phyloP scores from a whole-genome alignment of 805 yeast genomes.

The Metschnikowia koreensis region DNA sequence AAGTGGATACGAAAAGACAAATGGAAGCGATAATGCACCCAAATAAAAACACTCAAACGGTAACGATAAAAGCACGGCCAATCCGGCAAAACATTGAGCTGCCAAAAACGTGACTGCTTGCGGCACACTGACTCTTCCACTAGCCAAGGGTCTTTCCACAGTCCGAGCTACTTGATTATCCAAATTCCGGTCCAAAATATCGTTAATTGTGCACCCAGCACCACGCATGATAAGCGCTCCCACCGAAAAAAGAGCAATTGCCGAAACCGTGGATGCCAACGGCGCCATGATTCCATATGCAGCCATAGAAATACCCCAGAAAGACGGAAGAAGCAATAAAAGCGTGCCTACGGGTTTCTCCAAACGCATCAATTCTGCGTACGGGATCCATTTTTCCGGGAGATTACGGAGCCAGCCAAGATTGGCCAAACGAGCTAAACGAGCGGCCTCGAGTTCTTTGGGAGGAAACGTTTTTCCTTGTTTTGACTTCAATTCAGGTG shows the following conservation, averaged over 20 bases:
- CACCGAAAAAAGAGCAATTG: slow-evolving; percentile 67
- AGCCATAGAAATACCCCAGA: slow-evolving; percentile 93
- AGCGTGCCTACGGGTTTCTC: slow-evolving; percentile 97
- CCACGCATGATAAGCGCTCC: slow-evolving; percentile 95
- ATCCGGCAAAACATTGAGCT: slow-evolving; percentile 72
- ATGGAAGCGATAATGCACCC: slow-evolving; percentile 76
- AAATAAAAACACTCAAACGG: slow-evolving; percentile 80
- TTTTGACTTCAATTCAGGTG: neutral
- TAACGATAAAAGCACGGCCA: slow-evolving; percentile 64
- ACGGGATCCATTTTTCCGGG: slow-evolving; percentile 79
- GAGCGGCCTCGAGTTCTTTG: slow-evolving; percentile 51
- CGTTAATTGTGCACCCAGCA: slow-evolving; percentile 96
- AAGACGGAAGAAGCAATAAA: slow-evolving; percentile 76
- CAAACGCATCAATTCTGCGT: slow-evolving; percentile 85
- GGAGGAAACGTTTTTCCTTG: slow-evolving; percentile 23
- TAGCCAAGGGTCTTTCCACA: slow-evolving; percentile 86
- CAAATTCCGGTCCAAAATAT: slow-evolving; percentile 75
- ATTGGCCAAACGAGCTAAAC: slow-evolving; percentile 46
- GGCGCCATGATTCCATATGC: slow-evolving; percentile 74
- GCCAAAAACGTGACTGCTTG: slow-evolving; percentile 72
- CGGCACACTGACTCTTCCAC: slow-evolving; percentile 69
- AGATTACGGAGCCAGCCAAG: slow-evolving; percentile 53
- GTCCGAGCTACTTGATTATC: slow-evolving; percentile 89
- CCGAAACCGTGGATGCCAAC: slow-evolving; percentile 55
- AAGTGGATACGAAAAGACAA: slow-evolving; percentile 85